Conservation (phyloP, 352 stramenopile species). For the Phytophthora pisi region DNA sequence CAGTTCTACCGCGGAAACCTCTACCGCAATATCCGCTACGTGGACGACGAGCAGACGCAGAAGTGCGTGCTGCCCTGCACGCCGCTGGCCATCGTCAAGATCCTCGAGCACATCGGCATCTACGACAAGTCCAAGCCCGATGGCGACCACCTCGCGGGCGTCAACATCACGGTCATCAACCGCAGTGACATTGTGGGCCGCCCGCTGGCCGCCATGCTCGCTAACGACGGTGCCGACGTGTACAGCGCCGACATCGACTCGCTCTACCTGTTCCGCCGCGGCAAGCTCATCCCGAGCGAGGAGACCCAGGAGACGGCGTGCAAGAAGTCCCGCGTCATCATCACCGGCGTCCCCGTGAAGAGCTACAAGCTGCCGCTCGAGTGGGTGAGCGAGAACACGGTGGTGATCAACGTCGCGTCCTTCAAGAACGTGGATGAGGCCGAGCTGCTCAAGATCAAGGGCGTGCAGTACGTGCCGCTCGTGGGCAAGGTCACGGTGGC, state of each 20-base stretch:
- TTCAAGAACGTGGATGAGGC: too few species aligned
- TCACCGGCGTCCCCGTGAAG: slow-evolving; percentile 94
- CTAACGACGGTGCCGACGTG: slow-evolving; percentile 95
- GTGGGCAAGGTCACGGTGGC: slow-evolving; percentile 98
- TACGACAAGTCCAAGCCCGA: slow-evolving; percentile 77
- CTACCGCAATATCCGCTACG: slow-evolving; percentile 97
- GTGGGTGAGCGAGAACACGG: slow-evolving; percentile 91
- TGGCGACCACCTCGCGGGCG: slow-evolving; percentile 76
- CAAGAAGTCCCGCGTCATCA: slow-evolving; percentile 92
- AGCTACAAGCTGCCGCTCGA: slow-evolving; percentile 93
- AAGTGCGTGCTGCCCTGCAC: slow-evolving; percentile 98
- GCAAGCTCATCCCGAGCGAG: slow-evolving; percentile 87
- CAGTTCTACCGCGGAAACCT: slow-evolving; percentile 97
- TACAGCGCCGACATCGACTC: slow-evolving; percentile 97
- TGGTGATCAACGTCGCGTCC: slow-evolving; percentile 93
- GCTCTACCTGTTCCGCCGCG: slow-evolving; percentile 94
- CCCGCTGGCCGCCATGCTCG: slow-evolving; percentile 95
- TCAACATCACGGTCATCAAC: slow-evolving; percentile 97
- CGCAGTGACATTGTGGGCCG: slow-evolving; percentile 96
- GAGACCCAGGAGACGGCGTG: slow-evolving; percentile 89
- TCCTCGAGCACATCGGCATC: slow-evolving; percentile 91
- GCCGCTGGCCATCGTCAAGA: slow-evolving; percentile 95
- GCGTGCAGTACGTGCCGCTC: slow-evolving; percentile 94
- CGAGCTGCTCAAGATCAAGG: slow-evolving; percentile 84
- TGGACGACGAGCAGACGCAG: slow-evolving; percentile 89